These are phyloP conservation scores for Gastrodia elata DNA, from an alignment of 106 monocot genomes.

Conservation along the genomic window DNA sequence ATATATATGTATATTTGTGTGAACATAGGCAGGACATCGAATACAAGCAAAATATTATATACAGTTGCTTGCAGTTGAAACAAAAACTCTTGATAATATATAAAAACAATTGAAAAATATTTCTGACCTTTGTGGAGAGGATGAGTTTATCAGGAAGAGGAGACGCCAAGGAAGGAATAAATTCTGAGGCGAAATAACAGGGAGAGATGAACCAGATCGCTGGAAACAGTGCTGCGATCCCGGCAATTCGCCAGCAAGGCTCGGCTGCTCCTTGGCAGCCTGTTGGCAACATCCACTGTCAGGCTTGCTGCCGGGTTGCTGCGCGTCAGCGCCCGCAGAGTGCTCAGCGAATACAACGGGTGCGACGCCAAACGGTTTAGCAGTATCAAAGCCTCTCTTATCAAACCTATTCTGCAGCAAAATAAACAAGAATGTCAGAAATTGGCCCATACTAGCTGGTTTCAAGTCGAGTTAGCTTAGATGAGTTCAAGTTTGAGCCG, in stretches of 20 bases:
- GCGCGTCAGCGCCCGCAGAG: constrained; percentile 48
- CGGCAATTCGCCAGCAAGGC: neutral
- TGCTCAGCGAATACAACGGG: constrained; percentile 38
- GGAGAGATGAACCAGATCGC: constrained; percentile 56
- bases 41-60: neutral
- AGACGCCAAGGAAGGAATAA: constrained; percentile 34
- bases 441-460: too few relatives aligned
- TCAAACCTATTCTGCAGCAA: constrained; percentile 35
- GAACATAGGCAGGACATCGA: too few relatives aligned
- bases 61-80: too few relatives aligned
- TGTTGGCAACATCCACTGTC: constrained; percentile 51
- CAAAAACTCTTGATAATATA: too few relatives aligned
- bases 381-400: constrained; percentile 73
- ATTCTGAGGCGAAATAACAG: constrained; percentile 48
- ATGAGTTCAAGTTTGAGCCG: too few relatives aligned
- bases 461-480: too few relatives aligned
- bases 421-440: too few relatives aligned
- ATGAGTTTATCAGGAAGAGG: neutral
- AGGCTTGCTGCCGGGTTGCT: constrained; percentile 30
- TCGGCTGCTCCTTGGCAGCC: constrained; percentile 29
- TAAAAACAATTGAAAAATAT: neutral
- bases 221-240: constrained; percentile 21
- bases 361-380: constrained; percentile 75
- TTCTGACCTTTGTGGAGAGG: neutral
- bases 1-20: too few relatives aligned